Conservation (phyloP, 2,329 filamentous ascomycete species). For the Tolypocladium endophyticum region DNA sequence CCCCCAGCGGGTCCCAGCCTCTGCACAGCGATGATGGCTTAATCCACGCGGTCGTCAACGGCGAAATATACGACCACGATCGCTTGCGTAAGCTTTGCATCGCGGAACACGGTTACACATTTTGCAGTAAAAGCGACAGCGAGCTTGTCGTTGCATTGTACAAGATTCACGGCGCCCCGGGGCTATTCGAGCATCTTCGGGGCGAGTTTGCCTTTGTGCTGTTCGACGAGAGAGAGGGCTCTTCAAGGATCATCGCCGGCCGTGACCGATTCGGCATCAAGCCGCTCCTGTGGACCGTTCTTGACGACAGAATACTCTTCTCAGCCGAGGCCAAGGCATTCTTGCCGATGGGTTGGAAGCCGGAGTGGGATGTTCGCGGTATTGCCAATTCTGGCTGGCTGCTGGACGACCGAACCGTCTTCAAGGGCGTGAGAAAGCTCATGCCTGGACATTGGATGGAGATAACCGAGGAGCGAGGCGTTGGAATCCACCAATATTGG, state of each 20-base stretch:
- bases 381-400: conserved; percentile 32
- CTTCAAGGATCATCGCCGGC: conserved; percentile 31
- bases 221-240: conserved; percentile 28
- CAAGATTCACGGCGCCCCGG: conserved; percentile 30
- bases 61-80: conserved; percentile 47
- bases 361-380: conserved; percentile 40
- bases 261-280: conserved; percentile 48
- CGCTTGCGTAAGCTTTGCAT: conserved; percentile 25
- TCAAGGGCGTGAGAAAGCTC: conserved; percentile 34
- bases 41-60: conserved; percentile 48
- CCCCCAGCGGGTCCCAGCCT: conserved; percentile 34
- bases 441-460: conserved; percentile 33
- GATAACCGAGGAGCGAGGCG: conserved; percentile 19
- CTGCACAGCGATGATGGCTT: conserved; percentile 23
- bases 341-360: conserved; percentile 36
- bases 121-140: conserved; percentile 35
- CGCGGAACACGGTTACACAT: conserved; percentile 27
- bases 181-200: conserved; percentile 29
- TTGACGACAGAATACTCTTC: conserved; percentile 29
- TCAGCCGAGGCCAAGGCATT: conserved; percentile 46
- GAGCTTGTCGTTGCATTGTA: conserved; percentile 44
- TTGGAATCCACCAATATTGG: conserved; percentile 38
- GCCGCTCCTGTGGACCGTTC: conserved; percentile 39
- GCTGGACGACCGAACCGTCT: conserved; percentile 34
- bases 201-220: conserved; percentile 45